A percentile compares a stretch with the other conserved stretches of the same genome.
These are phyloP conservation scores for Dispira parvispora DNA, from an alignment of 192 early-diverging fungal species.

Conservation along the genomic window DNA sequence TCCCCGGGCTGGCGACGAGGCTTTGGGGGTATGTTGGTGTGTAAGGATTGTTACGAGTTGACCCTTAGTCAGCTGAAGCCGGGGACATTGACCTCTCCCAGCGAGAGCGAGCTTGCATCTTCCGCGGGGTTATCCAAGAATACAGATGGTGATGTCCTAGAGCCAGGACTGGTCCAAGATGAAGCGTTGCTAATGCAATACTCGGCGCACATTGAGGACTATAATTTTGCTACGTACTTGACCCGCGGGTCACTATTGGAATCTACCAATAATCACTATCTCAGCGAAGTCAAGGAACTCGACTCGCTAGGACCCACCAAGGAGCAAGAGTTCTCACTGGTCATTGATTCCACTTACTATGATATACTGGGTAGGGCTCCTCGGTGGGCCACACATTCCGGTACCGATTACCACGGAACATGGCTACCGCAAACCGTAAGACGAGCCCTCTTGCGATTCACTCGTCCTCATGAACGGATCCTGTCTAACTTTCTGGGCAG, in stretches of 20 bases:
- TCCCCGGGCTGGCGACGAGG: background rate
- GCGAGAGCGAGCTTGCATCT: background rate
- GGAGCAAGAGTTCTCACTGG: constrained; percentile 53
- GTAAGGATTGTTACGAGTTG: constrained; percentile 7
- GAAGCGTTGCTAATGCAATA: constrained; percentile 17
- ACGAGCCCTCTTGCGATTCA: constrained; percentile 59
- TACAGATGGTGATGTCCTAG: background rate
- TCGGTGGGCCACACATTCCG: constrained; percentile 80
- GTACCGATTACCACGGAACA: constrained; percentile 85
- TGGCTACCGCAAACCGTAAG: constrained; percentile 88
- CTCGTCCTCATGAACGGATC: constrained; percentile 54
- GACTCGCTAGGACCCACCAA: constrained; percentile 44
- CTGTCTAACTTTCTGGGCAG: constrained; percentile 87
- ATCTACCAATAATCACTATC: constrained; percentile 28
- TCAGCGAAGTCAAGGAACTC: constrained; percentile 30
- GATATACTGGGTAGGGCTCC: constrained; percentile 85
- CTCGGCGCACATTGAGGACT: constrained; percentile 41
- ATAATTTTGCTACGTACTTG: constrained; percentile 45
- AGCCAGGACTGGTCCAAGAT: background rate
- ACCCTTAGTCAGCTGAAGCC: background rate
- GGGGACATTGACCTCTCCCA: background rate
- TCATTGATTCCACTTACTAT: constrained; percentile 68
- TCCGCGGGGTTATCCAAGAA: too few relatives aligned
- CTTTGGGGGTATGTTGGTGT: constrained; percentile 11
- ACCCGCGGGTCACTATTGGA: constrained; percentile 35